These are phyloP conservation scores for Sordariomycetes sp. DNA, from an alignment of 2,329 filamentous ascomycete species.

Conservation along the genomic window DNA sequence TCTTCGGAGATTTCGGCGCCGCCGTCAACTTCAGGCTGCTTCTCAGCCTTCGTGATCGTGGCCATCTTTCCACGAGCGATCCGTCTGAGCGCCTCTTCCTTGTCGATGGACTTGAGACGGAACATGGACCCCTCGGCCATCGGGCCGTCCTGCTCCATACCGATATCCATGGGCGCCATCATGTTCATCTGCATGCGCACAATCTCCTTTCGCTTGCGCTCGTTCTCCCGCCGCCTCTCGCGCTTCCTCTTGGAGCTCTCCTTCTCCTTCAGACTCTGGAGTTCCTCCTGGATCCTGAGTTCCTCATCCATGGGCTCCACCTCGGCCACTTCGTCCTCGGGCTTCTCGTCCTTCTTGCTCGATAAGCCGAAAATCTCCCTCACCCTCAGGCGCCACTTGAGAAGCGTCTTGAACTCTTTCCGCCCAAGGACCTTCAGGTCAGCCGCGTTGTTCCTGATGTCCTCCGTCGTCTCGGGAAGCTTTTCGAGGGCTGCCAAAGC, in stretches of 20 bases:
- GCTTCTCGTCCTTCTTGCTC: conserved; percentile 50
- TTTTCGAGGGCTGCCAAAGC: conserved; percentile 76
- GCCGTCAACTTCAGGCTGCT: conserved; percentile 42
- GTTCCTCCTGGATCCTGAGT: conserved; percentile 74
- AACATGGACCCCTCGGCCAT: conserved; percentile 78
- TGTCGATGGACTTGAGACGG: conserved; percentile 68
- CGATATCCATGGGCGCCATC: conserved; percentile 90
- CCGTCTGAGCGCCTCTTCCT: conserved; percentile 41
- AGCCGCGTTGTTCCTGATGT: conserved; percentile 64
- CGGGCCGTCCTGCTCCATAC: conserved; percentile 73
- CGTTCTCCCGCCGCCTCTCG: conserved; percentile 77
- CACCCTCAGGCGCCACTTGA: conserved; percentile 82
- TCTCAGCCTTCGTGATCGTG: conserved; percentile 37
- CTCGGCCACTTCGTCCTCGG: conserved; percentile 64
- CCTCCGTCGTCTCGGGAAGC: conserved; percentile 73
- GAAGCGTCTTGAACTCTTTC: conserved; percentile 83
- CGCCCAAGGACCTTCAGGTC: conserved; percentile 85
- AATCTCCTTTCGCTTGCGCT: conserved; percentile 87
- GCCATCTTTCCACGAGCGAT: conserved; percentile 72
- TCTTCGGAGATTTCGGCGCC: conserved; percentile 41
- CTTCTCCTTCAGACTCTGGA: conserved; percentile 70
- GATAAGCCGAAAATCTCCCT: conserved; percentile 83
- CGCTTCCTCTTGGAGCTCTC: conserved; percentile 67
- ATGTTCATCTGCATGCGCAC: conserved; percentile 97
- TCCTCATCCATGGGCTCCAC: conserved; percentile 92